phyloP scores from a whole-genome alignment of 306 rosid species.

The Trifolium dubium region DNA sequence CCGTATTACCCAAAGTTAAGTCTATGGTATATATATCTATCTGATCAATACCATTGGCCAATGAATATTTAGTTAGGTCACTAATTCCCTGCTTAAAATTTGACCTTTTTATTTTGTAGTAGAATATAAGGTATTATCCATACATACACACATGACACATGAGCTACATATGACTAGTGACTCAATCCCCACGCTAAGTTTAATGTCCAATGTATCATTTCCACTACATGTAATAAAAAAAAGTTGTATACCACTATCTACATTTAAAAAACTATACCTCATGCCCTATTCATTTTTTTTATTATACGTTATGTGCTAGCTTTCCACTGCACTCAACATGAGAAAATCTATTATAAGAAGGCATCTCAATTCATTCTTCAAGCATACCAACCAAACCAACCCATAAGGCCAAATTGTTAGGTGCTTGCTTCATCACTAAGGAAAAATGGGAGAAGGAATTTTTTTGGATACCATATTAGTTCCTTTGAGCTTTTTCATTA shows the following conservation, averaged over 20 bases:
- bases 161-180: constrained; percentile 32
- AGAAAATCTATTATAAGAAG: constrained; percentile 38
- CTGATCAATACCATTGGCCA: not conserved
- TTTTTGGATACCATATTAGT: constrained; percentile 69
- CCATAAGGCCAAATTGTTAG: not conserved
- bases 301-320: constrained; percentile 12
- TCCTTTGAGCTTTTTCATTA: constrained; percentile 63
- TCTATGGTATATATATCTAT: not conserved
- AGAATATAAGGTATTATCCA: constrained; percentile 18
- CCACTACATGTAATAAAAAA: constrained; percentile 44
- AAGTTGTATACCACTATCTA: constrained; percentile 34
- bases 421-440: constrained; percentile 17
- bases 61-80: constrained; percentile 17
- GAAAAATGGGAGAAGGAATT: constrained; percentile 50
- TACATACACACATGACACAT: not conserved
- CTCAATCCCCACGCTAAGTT: constrained; percentile 44
- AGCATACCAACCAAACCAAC: constrained; percentile 13
- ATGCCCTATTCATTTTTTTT: constrained; percentile 33
- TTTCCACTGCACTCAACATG: constrained; percentile 1
- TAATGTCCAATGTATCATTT: constrained; percentile 53
- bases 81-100: not conserved
- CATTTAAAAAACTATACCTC: constrained; percentile 14
- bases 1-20: no score
- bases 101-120: not conserved
- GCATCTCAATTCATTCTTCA: not conserved